Conservation (phyloP, 2,329 filamentous ascomycete species). For the Epichloe baconii region DNA sequence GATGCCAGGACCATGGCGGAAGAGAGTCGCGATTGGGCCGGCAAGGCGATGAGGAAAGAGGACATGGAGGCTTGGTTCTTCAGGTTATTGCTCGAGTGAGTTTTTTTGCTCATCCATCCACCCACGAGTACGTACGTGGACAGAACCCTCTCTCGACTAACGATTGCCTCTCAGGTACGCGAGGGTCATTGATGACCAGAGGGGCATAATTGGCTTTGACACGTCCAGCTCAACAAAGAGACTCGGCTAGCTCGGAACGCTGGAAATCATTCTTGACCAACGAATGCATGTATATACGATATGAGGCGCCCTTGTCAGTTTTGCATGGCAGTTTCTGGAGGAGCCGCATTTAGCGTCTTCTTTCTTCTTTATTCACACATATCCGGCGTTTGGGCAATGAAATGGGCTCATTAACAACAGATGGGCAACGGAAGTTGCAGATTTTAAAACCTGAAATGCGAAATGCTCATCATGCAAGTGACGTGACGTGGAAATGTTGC, state of each 20-base stretch:
- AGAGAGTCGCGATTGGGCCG: constrained; percentile 57
- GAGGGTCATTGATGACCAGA: constrained; percentile 50
- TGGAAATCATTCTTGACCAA: background rate
- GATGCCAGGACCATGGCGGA: constrained; percentile 52
- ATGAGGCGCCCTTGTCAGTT: background rate
- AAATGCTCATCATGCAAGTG: no score
- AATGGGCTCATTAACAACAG: no score
- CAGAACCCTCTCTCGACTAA: background rate
- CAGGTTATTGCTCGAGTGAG: constrained; percentile 54
- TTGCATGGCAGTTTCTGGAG: background rate
- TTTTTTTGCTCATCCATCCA: constrained; percentile 6
- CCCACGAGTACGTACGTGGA: no score
- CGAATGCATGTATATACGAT: no score
- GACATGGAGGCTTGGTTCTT: constrained; percentile 61
- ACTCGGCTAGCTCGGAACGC: background rate
- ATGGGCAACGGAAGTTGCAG: no score
- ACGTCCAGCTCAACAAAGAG: constrained; percentile 10
- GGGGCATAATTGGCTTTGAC: constrained; percentile 44
- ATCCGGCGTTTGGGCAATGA: no score
- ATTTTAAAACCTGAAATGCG: no score
- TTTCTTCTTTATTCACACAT: no score
- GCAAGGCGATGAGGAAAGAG: constrained; percentile 54
- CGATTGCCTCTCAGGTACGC: constrained; percentile 34
- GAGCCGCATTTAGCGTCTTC: background rate
- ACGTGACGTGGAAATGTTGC: no score